Evolutionary conservation across 2,329 filamentous ascomycete species (phyloP), one percentile per base, ranked within the genome.

Genomic region (Dactylella cylindrospora): DNA sequence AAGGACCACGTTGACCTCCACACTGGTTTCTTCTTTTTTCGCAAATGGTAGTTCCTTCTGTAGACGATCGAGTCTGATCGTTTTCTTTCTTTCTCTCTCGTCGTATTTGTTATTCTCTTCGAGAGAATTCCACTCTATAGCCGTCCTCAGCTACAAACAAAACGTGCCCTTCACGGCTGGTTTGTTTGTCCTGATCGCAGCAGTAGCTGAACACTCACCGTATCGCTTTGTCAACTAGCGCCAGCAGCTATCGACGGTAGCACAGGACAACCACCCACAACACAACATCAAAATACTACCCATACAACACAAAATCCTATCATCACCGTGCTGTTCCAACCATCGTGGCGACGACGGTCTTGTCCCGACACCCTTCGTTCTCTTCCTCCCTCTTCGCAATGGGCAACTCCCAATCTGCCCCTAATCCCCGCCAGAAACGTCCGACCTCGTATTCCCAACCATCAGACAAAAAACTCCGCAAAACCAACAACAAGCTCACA

Each of bases 251-350:
- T 23, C 40, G 47, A 52, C 39, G 49, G 51, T 55, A 55, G 43
- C 52, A 55, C 52, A 49, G 52, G 52, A 51, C 46, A 47, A 45
- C 46, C 22, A 25, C 38, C 36, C 7, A 40, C 47, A 61, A 44
- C 47, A 26, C 54, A 52, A 31, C 15, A 32, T 29, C 40, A 52
- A 39, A 61, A 32, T 32, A 38, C 33, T 19, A 7, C 36, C 22
- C 12, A 19, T 47, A 35, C 54, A 47, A 52, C 47, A 43, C 40
- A 45, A 45, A 28, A 45, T 33, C 25, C 35, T 12, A 31, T 20
- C 41, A 28, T 32, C 51, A 36, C 25, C 25, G 32, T 41, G 35
- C 29, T 33, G 33, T n/a, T 23, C 41, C 29, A 28, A 2, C 9
- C 41, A 26, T 31, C 41, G 41, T 45, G 17, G 15, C 41, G 41